phyloP scores from a whole-genome alignment of 192 early-diverging fungal species.

The Radiomyces spectabilis region DNA sequence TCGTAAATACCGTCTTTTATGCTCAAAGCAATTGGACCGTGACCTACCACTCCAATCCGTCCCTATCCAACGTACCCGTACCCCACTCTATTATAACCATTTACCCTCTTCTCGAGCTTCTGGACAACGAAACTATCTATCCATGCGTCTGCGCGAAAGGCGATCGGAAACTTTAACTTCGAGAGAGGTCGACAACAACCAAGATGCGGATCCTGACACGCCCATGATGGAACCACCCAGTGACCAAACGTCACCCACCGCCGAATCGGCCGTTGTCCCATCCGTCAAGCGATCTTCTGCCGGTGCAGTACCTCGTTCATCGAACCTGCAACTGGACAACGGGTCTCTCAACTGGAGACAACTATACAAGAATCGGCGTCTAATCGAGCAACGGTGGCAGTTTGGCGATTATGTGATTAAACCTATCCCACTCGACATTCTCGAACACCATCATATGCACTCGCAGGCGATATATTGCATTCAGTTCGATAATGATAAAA shows the following conservation, averaged over 20 bases:
- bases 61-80: background rate
- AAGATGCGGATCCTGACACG: constrained; percentile 69
- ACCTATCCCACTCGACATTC: constrained; percentile 54
- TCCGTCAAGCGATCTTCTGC: background rate
- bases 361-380: constrained; percentile 57
- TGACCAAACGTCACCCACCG: background rate
- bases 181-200: constrained; percentile 61
- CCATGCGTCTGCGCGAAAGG: too few species aligned
- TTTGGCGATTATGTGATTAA: constrained; percentile 46
- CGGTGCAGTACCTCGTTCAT: background rate
- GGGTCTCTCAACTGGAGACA: constrained; percentile 77
- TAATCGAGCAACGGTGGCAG: constrained; percentile 72
- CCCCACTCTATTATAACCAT: background rate
- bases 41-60: background rate
- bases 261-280: background rate
- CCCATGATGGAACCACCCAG: background rate
- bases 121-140: too few species aligned
- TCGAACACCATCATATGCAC: constrained; percentile 37
- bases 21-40: too few species aligned
- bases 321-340: constrained; percentile 10
- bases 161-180: constrained; percentile 53
- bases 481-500: constrained; percentile 66
- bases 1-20: too few species aligned
- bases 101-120: too few species aligned
- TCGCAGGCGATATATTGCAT: constrained; percentile 71